These are phyloP conservation scores for Spiromastix sp. DNA, from an alignment of 2,329 filamentous ascomycete species.

Conservation along the genomic window DNA sequence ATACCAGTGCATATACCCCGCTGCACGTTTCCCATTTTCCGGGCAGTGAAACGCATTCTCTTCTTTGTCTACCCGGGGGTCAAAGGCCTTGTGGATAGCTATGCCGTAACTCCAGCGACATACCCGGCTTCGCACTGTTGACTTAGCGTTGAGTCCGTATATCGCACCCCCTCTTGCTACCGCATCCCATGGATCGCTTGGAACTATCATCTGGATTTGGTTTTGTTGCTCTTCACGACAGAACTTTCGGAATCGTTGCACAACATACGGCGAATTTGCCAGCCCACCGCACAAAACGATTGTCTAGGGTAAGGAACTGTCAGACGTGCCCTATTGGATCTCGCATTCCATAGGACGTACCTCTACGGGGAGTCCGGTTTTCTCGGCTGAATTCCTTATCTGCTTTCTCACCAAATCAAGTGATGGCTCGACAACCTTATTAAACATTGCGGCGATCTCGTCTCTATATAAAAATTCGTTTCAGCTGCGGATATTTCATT, in stretches of 20 bases:
- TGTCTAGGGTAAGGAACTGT: neutral
- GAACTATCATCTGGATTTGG: conserved; percentile 6
- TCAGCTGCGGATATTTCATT: too few relatives aligned
- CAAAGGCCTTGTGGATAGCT: conserved; percentile 8
- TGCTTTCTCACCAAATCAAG: conserved; percentile 4
- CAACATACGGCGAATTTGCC: conserved; percentile 9
- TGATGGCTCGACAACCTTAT: conserved; percentile 5
- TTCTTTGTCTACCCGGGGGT: conserved; percentile 5
- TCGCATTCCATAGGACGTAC: neutral
- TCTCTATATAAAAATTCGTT: neutral
- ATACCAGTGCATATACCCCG: conserved; percentile 6
- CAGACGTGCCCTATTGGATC: neutral
- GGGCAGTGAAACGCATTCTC: conserved; percentile 9
- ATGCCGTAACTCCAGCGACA: conserved; percentile 9
- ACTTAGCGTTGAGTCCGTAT: conserved; percentile 1
- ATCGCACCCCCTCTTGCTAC: conserved; percentile 12
- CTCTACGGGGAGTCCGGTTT: neutral
- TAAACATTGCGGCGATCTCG: conserved; percentile 8
- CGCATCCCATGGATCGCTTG: conserved; percentile 10
- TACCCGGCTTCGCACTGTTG: conserved; percentile 3
- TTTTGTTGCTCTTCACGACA: conserved; percentile 3
- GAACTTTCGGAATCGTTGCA: conserved; percentile 8
- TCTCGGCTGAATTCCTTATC: neutral
- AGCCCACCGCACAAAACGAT: conserved; percentile 9
- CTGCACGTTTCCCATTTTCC: conserved; percentile 1